These are phyloP conservation scores for Darksidea phi DNA, from an alignment of 495 filamentous ascomycete genomes.

Conservation along the genomic window DNA sequence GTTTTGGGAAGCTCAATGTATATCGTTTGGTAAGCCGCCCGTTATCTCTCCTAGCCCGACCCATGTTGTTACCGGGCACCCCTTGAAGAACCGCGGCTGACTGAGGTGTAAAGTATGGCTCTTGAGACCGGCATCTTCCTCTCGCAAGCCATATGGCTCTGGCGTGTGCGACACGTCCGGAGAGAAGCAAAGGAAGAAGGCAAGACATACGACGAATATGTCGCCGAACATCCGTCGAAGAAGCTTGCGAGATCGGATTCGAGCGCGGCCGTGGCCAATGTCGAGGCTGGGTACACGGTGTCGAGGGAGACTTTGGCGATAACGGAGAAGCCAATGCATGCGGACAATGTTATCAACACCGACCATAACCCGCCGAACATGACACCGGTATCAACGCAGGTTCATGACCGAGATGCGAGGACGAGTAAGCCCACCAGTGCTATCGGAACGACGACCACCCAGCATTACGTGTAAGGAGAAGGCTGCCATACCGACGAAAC, in stretches of 20 bases:
- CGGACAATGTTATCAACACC: too few species aligned
- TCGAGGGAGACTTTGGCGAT: not conserved
- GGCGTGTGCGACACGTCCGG: constrained; percentile 61
- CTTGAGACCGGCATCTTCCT: constrained; percentile 68
- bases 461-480: too few species aligned
- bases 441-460: too few species aligned
- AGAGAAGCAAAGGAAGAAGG: constrained; percentile 56
- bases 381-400: too few species aligned
- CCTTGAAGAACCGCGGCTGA: too few species aligned
- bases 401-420: too few species aligned
- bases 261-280: not conserved
- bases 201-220: constrained; percentile 64
- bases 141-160: constrained; percentile 66
- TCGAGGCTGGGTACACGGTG: constrained; percentile 9
- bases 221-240: constrained; percentile 39
- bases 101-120: constrained; percentile 47
- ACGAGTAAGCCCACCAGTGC: too few species aligned
- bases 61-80: too few species aligned
- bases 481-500: too few species aligned
- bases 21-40: constrained; percentile 56
- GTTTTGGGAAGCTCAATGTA: constrained; percentile 67
- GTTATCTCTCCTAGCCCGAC: too few species aligned
- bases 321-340: not conserved
- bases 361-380: too few species aligned
- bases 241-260: constrained; percentile 13